Base-by-base conservation (phyloP, 2,329 filamentous ascomycete species). In the Calycina herbarum region DNA sequence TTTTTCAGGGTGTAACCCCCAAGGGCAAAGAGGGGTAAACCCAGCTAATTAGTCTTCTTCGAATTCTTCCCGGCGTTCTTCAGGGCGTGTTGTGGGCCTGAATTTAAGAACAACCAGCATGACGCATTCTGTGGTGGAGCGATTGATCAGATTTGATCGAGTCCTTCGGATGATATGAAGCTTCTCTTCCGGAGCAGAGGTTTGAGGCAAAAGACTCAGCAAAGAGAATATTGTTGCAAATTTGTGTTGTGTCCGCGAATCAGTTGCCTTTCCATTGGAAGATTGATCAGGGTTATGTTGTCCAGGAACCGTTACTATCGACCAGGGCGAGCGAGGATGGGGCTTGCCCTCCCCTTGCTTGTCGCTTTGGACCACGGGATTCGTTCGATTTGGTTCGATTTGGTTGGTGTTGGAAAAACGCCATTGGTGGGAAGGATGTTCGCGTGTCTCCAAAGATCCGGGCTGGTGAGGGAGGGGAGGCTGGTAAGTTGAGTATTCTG, bases 341-440 rank as follows among this genome's bases (percentile, higher is more conserved):
- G 56, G 62, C 62, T 64, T 64, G 31, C 35, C 17, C 35, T 20
- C 54, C 33, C 61, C 54, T 35, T 48, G 17, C 57, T 42, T 38
- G 35, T 35, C 24, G 35, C 35, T 7, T 24, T 35, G 29, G 24
- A 33, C 56, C 13, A 42, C 57, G 57, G 29, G 38, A 40, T 38
- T 42, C 35, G 38, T 27, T 27, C 29, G 57, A 31, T 42, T 35
- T 38, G 54, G 54, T 57, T 51, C 10, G 20, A 24, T 48, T 8
- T 48, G 42, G 42, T 48, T 48, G 42, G 20, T 24, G 24, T 8
- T 40, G 48, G 13, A 10, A 54, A 27, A 27, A 13, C 11, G 35
- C 48, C 40, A 66, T 64, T 64, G 64, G 64, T 64, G 61, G 59
- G 64, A 66, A 56, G 61, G 17, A 42, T 65, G 56, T 29, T 57